These are phyloP conservation scores for Pelargonium exstipulatum DNA, from an alignment of 441 rosid species.

Conservation along the genomic window DNA sequence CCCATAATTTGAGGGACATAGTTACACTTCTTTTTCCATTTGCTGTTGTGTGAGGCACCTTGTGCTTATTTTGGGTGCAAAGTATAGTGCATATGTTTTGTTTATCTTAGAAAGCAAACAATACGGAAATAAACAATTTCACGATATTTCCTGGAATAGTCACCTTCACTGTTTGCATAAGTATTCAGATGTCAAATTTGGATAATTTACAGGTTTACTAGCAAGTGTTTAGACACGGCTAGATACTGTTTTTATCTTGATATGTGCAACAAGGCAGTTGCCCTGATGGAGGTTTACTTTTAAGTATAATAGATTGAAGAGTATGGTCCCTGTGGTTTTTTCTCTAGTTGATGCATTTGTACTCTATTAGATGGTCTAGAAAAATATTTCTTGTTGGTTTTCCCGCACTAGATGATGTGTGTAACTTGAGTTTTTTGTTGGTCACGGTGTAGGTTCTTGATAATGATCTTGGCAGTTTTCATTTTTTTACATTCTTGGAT, in stretches of 20 bases:
- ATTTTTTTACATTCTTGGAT: not conserved
- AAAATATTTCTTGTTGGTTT: not conserved
- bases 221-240: not conserved
- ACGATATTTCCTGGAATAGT: not conserved
- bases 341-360: not conserved
- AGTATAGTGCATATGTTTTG: not conserved
- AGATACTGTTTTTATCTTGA: not conserved
- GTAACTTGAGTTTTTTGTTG: not conserved
- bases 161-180: not conserved
- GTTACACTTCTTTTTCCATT: not conserved
- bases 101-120: slow-evolving; percentile 3
- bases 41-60: slow-evolving; percentile 1
- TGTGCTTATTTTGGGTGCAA: slow-evolving; percentile 6
- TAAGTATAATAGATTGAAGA: not conserved
- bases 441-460: not conserved
- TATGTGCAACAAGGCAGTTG: not conserved
- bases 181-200: not conserved
- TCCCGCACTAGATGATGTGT: not conserved
- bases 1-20: not conserved
- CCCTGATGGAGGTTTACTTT: not conserved
- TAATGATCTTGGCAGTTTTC: not conserved
- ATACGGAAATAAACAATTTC: not conserved
- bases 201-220: not conserved
- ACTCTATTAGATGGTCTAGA: not conserved
- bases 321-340: not conserved